phyloP scores from a whole-genome alignment of 2,329 filamentous ascomycete species.

The Penicillium concentricum region DNA sequence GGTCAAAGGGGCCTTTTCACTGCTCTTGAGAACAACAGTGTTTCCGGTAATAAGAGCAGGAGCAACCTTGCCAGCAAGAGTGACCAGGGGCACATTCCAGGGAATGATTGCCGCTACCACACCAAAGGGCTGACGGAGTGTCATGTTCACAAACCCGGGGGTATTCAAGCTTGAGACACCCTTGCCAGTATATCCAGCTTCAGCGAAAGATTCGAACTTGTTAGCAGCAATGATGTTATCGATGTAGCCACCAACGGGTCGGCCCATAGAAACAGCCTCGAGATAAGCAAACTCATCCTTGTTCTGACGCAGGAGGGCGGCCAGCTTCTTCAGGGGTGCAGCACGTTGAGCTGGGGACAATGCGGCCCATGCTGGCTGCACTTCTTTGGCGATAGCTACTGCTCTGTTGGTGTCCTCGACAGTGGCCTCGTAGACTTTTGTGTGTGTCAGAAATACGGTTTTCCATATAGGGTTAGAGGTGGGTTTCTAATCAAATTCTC shows the following conservation, averaged over 20 bases:
- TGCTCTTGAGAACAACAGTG: slow-evolving; percentile 63
- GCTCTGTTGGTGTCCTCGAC: slow-evolving; percentile 31
- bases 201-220: slow-evolving; percentile 24
- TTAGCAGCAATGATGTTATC: slow-evolving; percentile 15
- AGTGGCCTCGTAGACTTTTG: slow-evolving; percentile 17
- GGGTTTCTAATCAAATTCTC: too few relatives aligned
- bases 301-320: slow-evolving; percentile 23
- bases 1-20: slow-evolving; percentile 65
- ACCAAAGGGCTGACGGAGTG: slow-evolving; percentile 30
- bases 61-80: slow-evolving; percentile 72
- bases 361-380: slow-evolving; percentile 33
- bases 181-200: slow-evolving; percentile 18
- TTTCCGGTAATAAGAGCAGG: slow-evolving; percentile 64
- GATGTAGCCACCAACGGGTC: slow-evolving; percentile 26
- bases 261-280: slow-evolving; percentile 37
- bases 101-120: slow-evolving; percentile 54
- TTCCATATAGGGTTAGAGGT: too few relatives aligned
- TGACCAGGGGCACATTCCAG: slow-evolving; percentile 50
- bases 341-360: slow-evolving; percentile 23
- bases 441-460: too few relatives aligned
- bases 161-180: slow-evolving; percentile 23
- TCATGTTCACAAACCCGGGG: slow-evolving; percentile 23
- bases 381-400: slow-evolving; percentile 34
- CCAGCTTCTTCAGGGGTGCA: slow-evolving; percentile 30
- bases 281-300: slow-evolving; percentile 30